Percentiles rank a stretch among this genome's conserved stretches.
phyloP scores from a whole-genome alignment of 257 asterid genomes.

The Capsicum pubescens region DNA sequence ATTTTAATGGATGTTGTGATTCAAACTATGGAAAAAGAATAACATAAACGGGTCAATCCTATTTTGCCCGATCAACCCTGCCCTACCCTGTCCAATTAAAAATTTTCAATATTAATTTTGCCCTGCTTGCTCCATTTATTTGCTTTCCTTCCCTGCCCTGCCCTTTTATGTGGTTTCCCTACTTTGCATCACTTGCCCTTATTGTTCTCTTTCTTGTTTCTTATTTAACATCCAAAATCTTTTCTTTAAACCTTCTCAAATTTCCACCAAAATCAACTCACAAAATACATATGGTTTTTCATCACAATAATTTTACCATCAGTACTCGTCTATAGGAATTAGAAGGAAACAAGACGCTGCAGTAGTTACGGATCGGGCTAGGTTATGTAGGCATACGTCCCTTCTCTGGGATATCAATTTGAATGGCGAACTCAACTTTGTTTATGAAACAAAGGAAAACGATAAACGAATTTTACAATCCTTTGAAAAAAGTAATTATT shows the following conservation, averaged over 20 bases:
- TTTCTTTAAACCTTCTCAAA: not conserved
- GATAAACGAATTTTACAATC: not conserved
- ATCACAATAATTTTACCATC: not conserved
- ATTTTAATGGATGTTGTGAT: too few relatives aligned
- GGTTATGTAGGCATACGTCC: not conserved
- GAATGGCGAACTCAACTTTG: not conserved
- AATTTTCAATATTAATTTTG: too few relatives aligned
- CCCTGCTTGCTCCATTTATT: too few relatives aligned
- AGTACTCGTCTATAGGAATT: not conserved
- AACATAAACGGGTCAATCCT: too few relatives aligned
- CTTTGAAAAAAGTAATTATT: not conserved
- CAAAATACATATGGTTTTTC: not conserved
- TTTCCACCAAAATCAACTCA: conserved; percentile 12
- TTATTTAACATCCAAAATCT: not conserved
- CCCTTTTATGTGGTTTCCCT: too few relatives aligned
- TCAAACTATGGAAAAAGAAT: too few relatives aligned
- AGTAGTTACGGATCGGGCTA: not conserved
- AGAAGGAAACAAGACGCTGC: not conserved
- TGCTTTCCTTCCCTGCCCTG: too few relatives aligned
- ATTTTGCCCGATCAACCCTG: too few relatives aligned
- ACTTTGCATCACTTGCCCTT: too few relatives aligned
- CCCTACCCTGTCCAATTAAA: too few relatives aligned
- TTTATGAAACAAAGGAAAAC: not conserved
- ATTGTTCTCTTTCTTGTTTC: not conserved
- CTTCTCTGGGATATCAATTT: not conserved